phyloP scores from a whole-genome alignment of 73 alveolate species.

The Durusdinium trenchii region DNA sequence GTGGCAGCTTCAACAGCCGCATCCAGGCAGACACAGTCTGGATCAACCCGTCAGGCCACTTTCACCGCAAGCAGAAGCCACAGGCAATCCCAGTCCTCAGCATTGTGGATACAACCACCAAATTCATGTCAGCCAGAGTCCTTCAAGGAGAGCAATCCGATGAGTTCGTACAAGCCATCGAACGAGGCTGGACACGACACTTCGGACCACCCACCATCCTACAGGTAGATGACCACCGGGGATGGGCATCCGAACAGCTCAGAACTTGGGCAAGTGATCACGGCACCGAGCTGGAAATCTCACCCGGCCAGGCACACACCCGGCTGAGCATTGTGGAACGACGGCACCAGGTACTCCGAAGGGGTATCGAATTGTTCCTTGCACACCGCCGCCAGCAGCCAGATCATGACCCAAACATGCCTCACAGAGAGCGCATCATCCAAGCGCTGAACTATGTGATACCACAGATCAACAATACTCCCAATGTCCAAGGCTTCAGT shows the following conservation, averaged over 20 bases:
- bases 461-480: background rate
- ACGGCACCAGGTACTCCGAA: background rate
- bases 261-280: background rate
- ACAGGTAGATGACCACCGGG: background rate
- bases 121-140: background rate
- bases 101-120: background rate
- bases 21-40: too few species aligned
- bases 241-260: background rate
- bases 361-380: background rate
- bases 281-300: background rate
- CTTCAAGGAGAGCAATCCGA: background rate
- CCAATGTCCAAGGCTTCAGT: background rate
- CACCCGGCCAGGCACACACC: background rate
- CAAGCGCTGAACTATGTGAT: slow-evolving; percentile 8
- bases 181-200: background rate
- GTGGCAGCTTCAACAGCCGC: too few species aligned
- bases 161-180: background rate
- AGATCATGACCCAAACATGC: background rate
- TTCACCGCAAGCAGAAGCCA: too few species aligned
- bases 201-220: background rate
- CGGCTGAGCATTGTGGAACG: background rate
- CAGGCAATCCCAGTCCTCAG: background rate
- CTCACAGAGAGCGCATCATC: background rate
- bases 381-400: too few species aligned
- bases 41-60: too few species aligned